Base-by-base conservation (phyloP, 1,284 basidiomycete genomes). In the Ustilago xerochloae region DNA sequence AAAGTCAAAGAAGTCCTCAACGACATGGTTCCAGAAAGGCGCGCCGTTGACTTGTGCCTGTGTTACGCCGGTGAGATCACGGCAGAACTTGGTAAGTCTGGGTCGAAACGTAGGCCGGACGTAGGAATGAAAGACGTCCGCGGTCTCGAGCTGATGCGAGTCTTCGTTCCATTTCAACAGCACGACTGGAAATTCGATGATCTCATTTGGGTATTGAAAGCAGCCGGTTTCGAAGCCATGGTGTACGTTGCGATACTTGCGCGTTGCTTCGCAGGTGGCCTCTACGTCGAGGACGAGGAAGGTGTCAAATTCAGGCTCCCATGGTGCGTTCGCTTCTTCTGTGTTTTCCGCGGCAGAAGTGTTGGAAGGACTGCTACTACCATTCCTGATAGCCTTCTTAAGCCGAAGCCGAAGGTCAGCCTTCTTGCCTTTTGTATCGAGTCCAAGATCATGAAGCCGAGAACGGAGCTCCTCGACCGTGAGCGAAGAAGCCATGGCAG, bases 21-120 rank as follows among this genome's bases (percentile, higher is more conserved):
- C 85, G 48, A 94, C 90, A 53, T 89, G 87, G 15, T 90, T 87
- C 83, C 96, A 97, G 1, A 87, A 87, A 12, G 93, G 93, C 0
- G 94, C 91, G 7, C 82, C 61, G 82, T 97, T 90, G 49, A 97
- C 91, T 85, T 93, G 90, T 67, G 94, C 93, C 88, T 98, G 95
- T 15, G 90, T 91, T 61, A 99, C 94, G 15, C 94, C 94, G 6
- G 96, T 99, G 51, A 99, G 87, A 32, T 89, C 85, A 4, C 88
- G 92, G 85, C 95, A 98, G 83, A 97, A 99, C 18, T 88, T 85
- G 16, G 92, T 91, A 9, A 99, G 87, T 48, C 85, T 86, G 0
- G 94, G 94, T 48, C 89, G 87, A 92, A 93, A 97, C 2, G 90
- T 91, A 6, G 96, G 96, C 78, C 88, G 89, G 43, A 97, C 93